These are phyloP conservation scores for barrel medic (Medicago truncatula) DNA, from an alignment of 306 rosid genomes.

Conservation along the genomic window DNA sequence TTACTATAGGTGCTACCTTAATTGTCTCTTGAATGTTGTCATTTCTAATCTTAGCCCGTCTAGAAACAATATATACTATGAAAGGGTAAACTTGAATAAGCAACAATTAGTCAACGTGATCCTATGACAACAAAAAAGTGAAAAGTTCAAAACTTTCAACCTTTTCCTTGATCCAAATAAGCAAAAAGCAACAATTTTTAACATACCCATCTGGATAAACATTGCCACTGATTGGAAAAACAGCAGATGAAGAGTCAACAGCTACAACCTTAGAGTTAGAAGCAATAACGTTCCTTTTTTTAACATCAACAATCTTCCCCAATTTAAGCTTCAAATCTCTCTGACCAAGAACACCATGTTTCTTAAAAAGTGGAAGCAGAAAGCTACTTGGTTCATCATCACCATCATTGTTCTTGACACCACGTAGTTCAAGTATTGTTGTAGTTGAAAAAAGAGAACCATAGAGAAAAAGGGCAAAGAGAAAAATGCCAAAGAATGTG, in stretches of 20 bases:
- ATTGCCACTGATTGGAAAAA: constrained; percentile 75
- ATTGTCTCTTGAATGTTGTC: no score
- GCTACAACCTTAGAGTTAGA: constrained; percentile 42
- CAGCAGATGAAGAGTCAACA: constrained; percentile 58
- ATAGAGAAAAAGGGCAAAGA: constrained; percentile 61
- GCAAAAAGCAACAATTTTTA: constrained; percentile 28
- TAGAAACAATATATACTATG: not conserved
- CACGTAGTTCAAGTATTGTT: constrained; percentile 48
- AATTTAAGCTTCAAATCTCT: constrained; percentile 54
- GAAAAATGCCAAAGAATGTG: constrained; percentile 53
- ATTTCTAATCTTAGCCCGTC: no score
- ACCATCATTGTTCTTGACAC: constrained; percentile 50
- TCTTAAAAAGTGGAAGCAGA: constrained; percentile 61
- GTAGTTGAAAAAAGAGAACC: constrained; percentile 52
- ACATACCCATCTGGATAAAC: constrained; percentile 81
- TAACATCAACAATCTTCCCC: constrained; percentile 55
- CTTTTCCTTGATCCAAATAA: constrained; percentile 4
- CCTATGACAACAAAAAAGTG: not conserved
- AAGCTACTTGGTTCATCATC: constrained; percentile 51
- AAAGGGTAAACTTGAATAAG: not conserved
- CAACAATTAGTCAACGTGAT: not conserved
- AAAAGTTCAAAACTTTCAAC: not conserved
- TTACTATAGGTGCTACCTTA: no score
- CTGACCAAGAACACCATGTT: constrained; percentile 51
- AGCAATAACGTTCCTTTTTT: constrained; percentile 43